Conservation (phyloP, 371 early-diverging fungal genomes). For the Mucor mucedo region DNA sequence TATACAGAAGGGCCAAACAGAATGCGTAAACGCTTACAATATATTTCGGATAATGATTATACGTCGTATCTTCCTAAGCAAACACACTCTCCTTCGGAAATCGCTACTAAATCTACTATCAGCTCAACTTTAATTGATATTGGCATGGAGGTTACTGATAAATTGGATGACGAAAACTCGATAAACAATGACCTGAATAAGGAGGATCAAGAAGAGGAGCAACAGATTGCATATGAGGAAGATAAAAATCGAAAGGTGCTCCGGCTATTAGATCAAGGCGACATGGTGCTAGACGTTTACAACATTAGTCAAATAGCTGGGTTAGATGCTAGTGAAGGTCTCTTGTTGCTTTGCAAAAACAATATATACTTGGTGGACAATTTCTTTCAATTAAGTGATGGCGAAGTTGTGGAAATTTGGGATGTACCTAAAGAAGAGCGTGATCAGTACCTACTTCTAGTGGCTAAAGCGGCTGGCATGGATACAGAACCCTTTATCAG, state of each 20-base stretch:
- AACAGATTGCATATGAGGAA: conserved; percentile 64
- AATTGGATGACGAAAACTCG: neutral
- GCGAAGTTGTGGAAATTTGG: conserved; percentile 79
- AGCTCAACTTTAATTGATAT: neutral
- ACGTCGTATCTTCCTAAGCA: conserved; percentile 61
- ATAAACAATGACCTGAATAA: neutral
- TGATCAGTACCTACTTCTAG: conserved; percentile 66
- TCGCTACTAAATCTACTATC: neutral
- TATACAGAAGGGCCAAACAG: conserved; percentile 73
- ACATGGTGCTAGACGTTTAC: conserved; percentile 73
- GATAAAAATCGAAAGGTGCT: conserved; percentile 76
- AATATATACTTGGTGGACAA: conserved; percentile 81
- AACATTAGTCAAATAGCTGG: conserved; percentile 78
- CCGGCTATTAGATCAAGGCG: conserved; percentile 73
- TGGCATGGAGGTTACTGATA: conserved; percentile 23
- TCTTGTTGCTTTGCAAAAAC: conserved; percentile 72
- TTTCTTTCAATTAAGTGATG: conserved; percentile 72
- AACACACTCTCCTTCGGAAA: conserved; percentile 10
- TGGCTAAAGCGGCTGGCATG: conserved; percentile 65
- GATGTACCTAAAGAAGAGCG: conserved; percentile 75
- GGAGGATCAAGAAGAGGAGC: conserved; percentile 16
- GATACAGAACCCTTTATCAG: conserved; percentile 50
- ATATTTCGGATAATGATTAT: conserved; percentile 28
- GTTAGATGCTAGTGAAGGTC: conserved; percentile 75
- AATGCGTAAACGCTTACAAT: conserved; percentile 63